phyloP scores from a whole-genome alignment of 2,329 filamentous ascomycete genomes.

The Alternaria incomplexa region DNA sequence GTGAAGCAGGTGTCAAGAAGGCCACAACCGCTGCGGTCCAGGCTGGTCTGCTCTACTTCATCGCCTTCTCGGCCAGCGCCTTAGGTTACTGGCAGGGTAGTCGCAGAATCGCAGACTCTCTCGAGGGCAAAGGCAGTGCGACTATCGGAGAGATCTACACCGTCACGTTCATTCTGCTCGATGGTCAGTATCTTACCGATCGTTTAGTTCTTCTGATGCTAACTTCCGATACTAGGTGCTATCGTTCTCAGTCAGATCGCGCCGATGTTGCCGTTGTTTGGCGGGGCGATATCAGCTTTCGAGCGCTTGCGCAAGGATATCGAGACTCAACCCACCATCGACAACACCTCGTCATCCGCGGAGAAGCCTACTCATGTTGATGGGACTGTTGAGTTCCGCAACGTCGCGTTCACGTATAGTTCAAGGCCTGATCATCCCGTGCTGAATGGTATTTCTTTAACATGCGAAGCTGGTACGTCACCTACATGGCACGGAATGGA shows the following conservation, averaged over 20 bases:
- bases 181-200: conserved; percentile 43
- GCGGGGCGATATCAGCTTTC: conserved; percentile 60
- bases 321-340: conserved; percentile 52
- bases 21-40: conserved; percentile 63
- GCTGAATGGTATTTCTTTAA: conserved; percentile 46
- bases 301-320: conserved; percentile 66
- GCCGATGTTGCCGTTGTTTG: conserved; percentile 58
- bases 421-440: conserved; percentile 50
- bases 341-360: conserved; percentile 43
- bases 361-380: conserved; percentile 26
- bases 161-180: conserved; percentile 62
- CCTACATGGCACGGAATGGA: background rate
- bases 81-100: conserved; percentile 73
- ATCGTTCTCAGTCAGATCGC: conserved; percentile 55
- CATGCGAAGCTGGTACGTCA: conserved; percentile 36
- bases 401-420: conserved; percentile 52
- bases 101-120: conserved; percentile 57
- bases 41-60: conserved; percentile 68
- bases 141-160: conserved; percentile 60
- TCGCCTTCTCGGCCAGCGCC: conserved; percentile 70
- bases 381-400: conserved; percentile 57
- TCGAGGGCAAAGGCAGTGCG: conserved; percentile 39
- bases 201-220: background rate
- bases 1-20: conserved; percentile 64
- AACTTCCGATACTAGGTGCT: conserved; percentile 41